phyloP scores from a whole-genome alignment of 2,329 filamentous ascomycete species.

The Podosphaera fusca region DNA sequence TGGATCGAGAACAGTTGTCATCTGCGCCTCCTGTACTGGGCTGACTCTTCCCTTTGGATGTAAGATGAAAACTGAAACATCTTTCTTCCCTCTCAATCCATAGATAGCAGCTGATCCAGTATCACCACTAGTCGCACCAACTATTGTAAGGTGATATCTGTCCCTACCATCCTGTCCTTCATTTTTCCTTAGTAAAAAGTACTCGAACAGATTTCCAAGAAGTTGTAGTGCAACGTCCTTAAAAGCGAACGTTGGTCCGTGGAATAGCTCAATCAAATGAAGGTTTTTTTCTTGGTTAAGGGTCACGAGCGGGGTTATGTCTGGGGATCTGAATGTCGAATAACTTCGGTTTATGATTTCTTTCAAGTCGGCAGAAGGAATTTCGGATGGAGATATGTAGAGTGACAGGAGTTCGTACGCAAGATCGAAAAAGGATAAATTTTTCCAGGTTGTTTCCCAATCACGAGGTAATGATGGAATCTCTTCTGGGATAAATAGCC shows the following conservation, averaged over 20 bases:
- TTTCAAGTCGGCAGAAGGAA: conserved; percentile 57
- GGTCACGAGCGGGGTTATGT: conserved; percentile 60
- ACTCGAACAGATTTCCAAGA: conserved; percentile 87
- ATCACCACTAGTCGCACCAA: conserved; percentile 70
- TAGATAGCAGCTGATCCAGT: conserved; percentile 94
- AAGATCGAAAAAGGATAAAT: conserved; percentile 58
- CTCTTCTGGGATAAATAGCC: conserved; percentile 70
- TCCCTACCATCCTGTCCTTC: conserved; percentile 37
- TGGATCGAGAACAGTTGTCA: conserved; percentile 76
- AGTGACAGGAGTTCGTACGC: conserved; percentile 69
- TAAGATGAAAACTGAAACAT: conserved; percentile 89
- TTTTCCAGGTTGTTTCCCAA: conserved; percentile 50
- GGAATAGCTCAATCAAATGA: conserved; percentile 81
- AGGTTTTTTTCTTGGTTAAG: conserved; percentile 49
- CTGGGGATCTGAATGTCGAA: conserved; percentile 59
- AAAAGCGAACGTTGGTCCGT: conserved; percentile 87
- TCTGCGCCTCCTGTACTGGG: conserved; percentile 85
- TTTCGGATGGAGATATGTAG: conserved; percentile 68
- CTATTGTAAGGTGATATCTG: conserved; percentile 58
- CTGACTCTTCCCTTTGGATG: conserved; percentile 78
- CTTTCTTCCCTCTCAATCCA: conserved; percentile 81
- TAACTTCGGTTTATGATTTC: conserved; percentile 70
- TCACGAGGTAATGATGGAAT: conserved; percentile 41
- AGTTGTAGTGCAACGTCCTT: conserved; percentile 91
- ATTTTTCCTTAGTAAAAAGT: conserved; percentile 57